Evolutionary conservation across 1,284 basidiomycete genomes (phyloP), one percentile per base, ranked within the genome.

Genomic region (Peniophora sp.): DNA sequence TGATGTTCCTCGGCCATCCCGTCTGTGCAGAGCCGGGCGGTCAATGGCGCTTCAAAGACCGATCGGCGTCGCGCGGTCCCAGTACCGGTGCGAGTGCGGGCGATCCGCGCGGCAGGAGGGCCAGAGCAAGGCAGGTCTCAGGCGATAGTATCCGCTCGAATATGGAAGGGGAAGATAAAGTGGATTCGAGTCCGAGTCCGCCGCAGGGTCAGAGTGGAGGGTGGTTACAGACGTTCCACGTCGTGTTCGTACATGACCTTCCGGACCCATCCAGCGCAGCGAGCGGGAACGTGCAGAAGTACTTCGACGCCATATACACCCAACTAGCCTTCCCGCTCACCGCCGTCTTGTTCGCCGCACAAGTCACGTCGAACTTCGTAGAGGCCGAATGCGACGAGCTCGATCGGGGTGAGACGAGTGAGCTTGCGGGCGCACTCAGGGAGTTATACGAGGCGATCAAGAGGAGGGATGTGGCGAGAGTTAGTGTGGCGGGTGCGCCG

Each of bases 1-100:
- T 98, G n/a, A 89, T 85, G 1, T 98, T 98, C 63, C 77, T 98
- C 38, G 96, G 96, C 0, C 95, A 98, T 65, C 96, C 96, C 0
- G 92, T 98, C 1, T 88, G 85, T 59, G 79, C 83, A 10, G 85
- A 87, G 32, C 61, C 74, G n/a, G 85, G 89, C 58, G 89, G 85
- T 0, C 69, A 66, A 5, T 92, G 89, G 89, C 69, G 69, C 32
- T 88, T 88, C 63, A 80, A 75, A 60, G 67, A 70, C n/a, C 82
- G 84, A 59, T 81, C 76, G 56, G 56, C 62, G 50, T 77, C 77
- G 55, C 54, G 66, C 41, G 65, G 66, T 32, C 70, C 74, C 12
- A 32, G 27, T 32, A 67, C 71, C 17, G 82, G 84, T 59, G 81
- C 76, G 56, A 56, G 61, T 50, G 77, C 77, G 55, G 54, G 66